Base-by-base conservation (phyloP, 2,329 filamentous ascomycete species). In the Verticillium nonalfalfae region DNA sequence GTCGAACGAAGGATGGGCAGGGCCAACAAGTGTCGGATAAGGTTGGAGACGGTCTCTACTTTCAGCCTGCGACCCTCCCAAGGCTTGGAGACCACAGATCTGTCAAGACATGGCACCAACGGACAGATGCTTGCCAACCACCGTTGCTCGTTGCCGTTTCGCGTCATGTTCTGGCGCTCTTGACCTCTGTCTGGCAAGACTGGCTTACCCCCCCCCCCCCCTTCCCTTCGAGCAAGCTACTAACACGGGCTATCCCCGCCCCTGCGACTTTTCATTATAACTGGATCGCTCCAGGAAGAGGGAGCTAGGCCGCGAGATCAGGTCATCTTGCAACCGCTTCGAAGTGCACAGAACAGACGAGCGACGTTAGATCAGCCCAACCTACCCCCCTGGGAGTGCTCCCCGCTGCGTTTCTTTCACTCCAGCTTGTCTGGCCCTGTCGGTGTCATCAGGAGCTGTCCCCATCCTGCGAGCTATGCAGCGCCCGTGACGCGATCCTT, bases 281-380 rank as follows among this genome's bases (percentile, higher is more conserved):
- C 40, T 50, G 40, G 40, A 50, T 50, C 40, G 40, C 40, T 13
- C 40, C 18, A 31, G 40, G 39, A 14, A 36, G 39, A 39, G 58
- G 60, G 61, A 33, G 54, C 15, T n/a, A 57, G 50, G n/a, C 56
- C 58, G 57, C 54, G 40, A 50, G 57, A 45, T 59, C 56, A 59
- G 26, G 34, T 40, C 45, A 58, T 60, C n/a, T 59, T 50, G 7
- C 40, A 21, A 50, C 40, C 40, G 40, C 21, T 39, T 21, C 58
- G 59, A 39, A 34, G 56, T 58, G 58, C 58, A 55, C 33, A 40
- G 34, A 57, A 55, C 56, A 36, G 26, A 38, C 52, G 59, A 60
- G 56, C 33, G 56, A 34, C 38, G 45, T 39, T 55, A n/a, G 40
- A 52, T 61, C 61, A 15, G 26, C 33, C 40, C 18, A 21, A 26